A percentile compares a stretch with the other conserved stretches of the same genome.
Evolutionary conservation across 1,284 basidiomycete genomes (phyloP).

Genomic region (Omphalotus olearius): DNA sequence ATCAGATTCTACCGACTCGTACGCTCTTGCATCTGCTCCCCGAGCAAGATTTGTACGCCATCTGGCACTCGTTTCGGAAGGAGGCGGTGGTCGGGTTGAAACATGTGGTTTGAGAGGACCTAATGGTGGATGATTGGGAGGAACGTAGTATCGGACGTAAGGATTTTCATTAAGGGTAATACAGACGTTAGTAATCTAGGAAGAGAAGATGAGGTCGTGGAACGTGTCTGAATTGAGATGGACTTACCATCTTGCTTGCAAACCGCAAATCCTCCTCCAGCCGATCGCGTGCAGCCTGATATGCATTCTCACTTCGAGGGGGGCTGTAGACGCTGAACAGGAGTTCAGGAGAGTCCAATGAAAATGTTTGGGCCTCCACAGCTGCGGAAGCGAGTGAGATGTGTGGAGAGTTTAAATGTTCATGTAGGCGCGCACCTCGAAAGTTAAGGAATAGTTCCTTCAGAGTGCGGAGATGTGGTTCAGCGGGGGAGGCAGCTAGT

Average conservation of each 20-base stretch:
- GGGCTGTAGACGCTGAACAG: slow-evolving; percentile 89
- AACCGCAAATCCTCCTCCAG: slow-evolving; percentile 84
- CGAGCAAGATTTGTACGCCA: slow-evolving; percentile 76
- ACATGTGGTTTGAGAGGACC: slow-evolving; percentile 76
- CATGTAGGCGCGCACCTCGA: slow-evolving; percentile 55
- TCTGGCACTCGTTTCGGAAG: slow-evolving; percentile 52
- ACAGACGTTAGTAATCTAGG: slow-evolving; percentile 85
- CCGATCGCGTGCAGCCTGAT: slow-evolving; percentile 57
- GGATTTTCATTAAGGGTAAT: slow-evolving; percentile 93
- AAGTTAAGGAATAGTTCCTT: slow-evolving; percentile 90
- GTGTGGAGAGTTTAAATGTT: slow-evolving; percentile 1
- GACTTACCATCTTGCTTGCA: slow-evolving; percentile 60
- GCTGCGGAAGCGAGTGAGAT: slow-evolving; percentile 39
- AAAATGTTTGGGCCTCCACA: slow-evolving; percentile 81
- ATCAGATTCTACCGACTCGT: slow-evolving; percentile 64
- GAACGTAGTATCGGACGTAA: slow-evolving; percentile 91
- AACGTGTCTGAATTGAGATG: slow-evolving; percentile 13
- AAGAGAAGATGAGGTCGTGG: neutral
- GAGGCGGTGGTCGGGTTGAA: slow-evolving; percentile 58
- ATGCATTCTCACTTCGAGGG: slow-evolving; percentile 62
- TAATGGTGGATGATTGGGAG: slow-evolving; percentile 79
- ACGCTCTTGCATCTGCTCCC: slow-evolving; percentile 58
- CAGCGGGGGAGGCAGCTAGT: slow-evolving; percentile 67
- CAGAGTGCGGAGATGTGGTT: slow-evolving; percentile 65
- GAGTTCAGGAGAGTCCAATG: slow-evolving; percentile 65